These are phyloP conservation scores for Oldenlandia corymbosa DNA, from an alignment of 257 asterid genomes.

Conservation along the genomic window DNA sequence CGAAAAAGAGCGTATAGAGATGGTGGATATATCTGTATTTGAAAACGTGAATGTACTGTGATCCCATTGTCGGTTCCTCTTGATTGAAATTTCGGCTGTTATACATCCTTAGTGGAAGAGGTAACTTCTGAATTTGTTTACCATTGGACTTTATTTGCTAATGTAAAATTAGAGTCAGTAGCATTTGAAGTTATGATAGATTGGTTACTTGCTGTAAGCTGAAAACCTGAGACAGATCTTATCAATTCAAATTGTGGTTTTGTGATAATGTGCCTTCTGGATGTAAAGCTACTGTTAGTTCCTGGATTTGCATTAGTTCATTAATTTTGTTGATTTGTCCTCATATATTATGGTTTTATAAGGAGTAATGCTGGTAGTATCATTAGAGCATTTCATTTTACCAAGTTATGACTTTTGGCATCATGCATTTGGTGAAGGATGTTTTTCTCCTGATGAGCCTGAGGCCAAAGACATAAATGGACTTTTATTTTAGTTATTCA, in stretches of 20 bases:
- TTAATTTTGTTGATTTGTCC: neutral
- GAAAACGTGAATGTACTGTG: neutral
- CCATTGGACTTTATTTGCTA: neutral
- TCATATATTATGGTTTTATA: neutral
- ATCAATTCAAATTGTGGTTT: neutral
- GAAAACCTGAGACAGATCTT: neutral
- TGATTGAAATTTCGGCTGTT: neutral
- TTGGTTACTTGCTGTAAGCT: neutral
- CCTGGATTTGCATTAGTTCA: neutral
- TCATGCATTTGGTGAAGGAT: neutral
- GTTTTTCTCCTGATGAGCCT: too few relatives aligned
- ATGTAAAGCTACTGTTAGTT: neutral
- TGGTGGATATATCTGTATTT: constrained; percentile 34
- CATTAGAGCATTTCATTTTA: neutral
- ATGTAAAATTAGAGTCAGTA: neutral
- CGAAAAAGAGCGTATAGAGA: constrained; percentile 40
- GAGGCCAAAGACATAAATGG: neutral
- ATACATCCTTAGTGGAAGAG: neutral
- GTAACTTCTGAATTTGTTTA: constrained; percentile 2
- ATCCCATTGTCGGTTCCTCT: neutral
- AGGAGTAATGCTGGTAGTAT: neutral
- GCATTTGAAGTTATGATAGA: neutral
- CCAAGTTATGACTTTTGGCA: neutral
- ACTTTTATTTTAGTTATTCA: neutral
- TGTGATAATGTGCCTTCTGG: neutral